These are phyloP conservation scores for Grosmannia huntii DNA, from an alignment of 2,329 filamentous ascomycete genomes.

Conservation along the genomic window DNA sequence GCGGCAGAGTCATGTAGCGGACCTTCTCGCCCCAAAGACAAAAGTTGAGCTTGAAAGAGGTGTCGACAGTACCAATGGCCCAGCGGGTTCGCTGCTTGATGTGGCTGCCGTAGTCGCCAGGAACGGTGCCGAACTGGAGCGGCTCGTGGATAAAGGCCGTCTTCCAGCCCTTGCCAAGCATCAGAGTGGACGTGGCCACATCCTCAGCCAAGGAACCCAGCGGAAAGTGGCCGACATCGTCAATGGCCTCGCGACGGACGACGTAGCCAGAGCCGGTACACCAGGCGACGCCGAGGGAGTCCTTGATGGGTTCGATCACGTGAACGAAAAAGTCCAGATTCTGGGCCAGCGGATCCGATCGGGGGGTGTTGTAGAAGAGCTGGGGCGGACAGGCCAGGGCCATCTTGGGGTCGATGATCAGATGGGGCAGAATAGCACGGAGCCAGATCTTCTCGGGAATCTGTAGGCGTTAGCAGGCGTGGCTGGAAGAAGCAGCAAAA, in stretches of 20 bases:
- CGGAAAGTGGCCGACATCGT: constrained; percentile 49
- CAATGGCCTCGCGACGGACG: constrained; percentile 44
- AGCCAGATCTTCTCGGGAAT: constrained; percentile 50
- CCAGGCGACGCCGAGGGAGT: constrained; percentile 43
- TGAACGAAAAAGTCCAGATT: constrained; percentile 47
- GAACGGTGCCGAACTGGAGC: constrained; percentile 46
- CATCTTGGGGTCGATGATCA: constrained; percentile 43
- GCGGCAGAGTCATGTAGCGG: constrained; percentile 38
- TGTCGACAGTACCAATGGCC: constrained; percentile 45
- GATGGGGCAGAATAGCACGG: constrained; percentile 44
- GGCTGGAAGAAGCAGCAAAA: neutral
- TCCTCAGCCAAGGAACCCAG: constrained; percentile 48
- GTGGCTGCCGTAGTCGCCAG: constrained; percentile 41
- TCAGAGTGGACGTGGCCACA: constrained; percentile 42
- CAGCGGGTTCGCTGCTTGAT: constrained; percentile 45
- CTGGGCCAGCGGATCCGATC: constrained; percentile 44
- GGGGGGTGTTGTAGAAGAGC: constrained; percentile 50
- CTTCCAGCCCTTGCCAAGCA: constrained; percentile 49
- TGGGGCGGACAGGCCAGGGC: constrained; percentile 48
- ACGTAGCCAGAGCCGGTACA: constrained; percentile 53
- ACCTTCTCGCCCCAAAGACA: constrained; percentile 42
- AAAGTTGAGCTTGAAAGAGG: constrained; percentile 46
- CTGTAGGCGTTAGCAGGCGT: constrained; percentile 14
- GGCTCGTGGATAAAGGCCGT: constrained; percentile 47
- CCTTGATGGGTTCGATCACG: constrained; percentile 36